Conservation (phyloP, 2,329 filamentous ascomycete species). For the Thielaviopsis euricoi region DNA sequence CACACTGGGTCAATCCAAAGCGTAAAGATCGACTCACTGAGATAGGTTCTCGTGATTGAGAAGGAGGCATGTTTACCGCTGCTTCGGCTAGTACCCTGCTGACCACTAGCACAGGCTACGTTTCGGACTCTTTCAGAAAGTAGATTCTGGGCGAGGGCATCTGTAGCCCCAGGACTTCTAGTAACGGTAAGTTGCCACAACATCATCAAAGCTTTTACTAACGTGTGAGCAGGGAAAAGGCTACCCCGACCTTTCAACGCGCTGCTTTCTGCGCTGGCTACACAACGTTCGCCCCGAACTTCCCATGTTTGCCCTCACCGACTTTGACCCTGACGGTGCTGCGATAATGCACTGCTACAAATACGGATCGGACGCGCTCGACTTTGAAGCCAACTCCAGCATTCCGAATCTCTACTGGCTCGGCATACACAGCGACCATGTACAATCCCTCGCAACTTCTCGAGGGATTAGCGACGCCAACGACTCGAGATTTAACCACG, state of each 20-base stretch:
- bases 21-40: conserved; percentile 31
- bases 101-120: conserved; percentile 39
- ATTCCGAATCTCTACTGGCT: conserved; percentile 45
- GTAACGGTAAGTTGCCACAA: conserved; percentile 37
- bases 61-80: conserved; percentile 69
- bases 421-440: conserved; percentile 35
- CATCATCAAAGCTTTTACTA: background rate
- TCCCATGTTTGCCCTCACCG: conserved; percentile 48
- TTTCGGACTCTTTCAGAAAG: conserved; percentile 50
- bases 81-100: conserved; percentile 7
- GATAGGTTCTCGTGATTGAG: conserved; percentile 60
- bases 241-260: conserved; percentile 59
- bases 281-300: conserved; percentile 29
- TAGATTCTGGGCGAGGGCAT: conserved; percentile 33
- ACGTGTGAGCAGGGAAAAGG: conserved; percentile 48
- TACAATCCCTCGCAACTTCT: conserved; percentile 14
- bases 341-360: conserved; percentile 61
- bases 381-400: conserved; percentile 38
- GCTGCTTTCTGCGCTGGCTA: conserved; percentile 43
- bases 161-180: conserved; percentile 42
- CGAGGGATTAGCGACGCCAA: background rate
- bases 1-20: conserved; percentile 28
- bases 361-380: conserved; percentile 44
- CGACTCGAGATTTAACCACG: background rate
- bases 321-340: conserved; percentile 63